Base-by-base conservation (phyloP, 306 rosid genomes). In the Pyrus bretschneideri region DNA sequence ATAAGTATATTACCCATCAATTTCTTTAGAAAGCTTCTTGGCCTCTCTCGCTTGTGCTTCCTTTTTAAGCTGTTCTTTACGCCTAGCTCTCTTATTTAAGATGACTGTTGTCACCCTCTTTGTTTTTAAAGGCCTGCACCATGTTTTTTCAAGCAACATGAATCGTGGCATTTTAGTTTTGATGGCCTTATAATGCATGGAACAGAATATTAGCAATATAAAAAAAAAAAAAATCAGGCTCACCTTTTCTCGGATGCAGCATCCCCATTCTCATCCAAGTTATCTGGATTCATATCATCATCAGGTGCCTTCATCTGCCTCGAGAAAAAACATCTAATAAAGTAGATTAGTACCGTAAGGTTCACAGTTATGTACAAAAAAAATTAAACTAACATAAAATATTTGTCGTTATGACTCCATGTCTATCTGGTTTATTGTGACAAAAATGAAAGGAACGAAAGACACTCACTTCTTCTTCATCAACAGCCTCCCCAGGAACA, bases 401-500 rank as follows among this genome's bases (percentile, higher is more conserved):
- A 9, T 25, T 40, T 30, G 6, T 30, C 0, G 13, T 30, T 30
- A 63, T 7, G 22, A 63, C 68, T 63, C 3, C 68, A 14, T 17
- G 19, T 63, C 40, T 14, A 63, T 63, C 44, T 42, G 45, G 0
- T 29, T 9, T 30, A 29, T 17, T 30, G 6, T 30, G 45, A 42
- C 45, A 42, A 9, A 70, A 29, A 82, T 29, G 79, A 77, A 44
- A 38, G 65, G 55, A 67, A 46, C 18, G 45, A 57, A 81, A 74
- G 51, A 67, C 30, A 82, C 97, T 83, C 86, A 87, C 99, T 46
- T 96, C 99, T 88, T 95, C 99, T 79, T 92, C 97, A 23, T 85
- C 70, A 78, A 92, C 71, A 78, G 76, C 78, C 82, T 92, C 91
- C 69, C 98, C 97, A 5, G 88, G 79, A 83, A 96, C 96, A 65